These are phyloP conservation scores for Bromus sterilis DNA, from an alignment of 176 grass and related monocot species.

Conservation along the genomic window DNA sequence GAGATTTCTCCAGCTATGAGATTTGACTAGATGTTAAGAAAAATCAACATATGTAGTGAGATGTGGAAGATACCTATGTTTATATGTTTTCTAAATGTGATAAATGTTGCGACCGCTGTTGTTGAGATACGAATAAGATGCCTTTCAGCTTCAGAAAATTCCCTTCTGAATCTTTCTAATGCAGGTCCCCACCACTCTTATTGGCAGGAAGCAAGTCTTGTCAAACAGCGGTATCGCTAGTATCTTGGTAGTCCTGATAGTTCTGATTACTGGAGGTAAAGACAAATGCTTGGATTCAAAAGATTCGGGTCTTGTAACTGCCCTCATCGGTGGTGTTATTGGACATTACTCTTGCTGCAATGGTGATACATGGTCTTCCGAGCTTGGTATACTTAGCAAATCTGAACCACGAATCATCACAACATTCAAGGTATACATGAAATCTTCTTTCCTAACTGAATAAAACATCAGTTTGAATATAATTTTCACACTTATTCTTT, in stretches of 20 bases:
- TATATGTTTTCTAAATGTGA: not conserved
- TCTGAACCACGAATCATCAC: constrained; percentile 75
- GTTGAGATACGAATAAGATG: constrained; percentile 3
- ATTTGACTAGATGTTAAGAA: not conserved
- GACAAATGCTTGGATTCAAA: constrained; percentile 78
- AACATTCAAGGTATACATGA: constrained; percentile 57
- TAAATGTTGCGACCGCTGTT: not conserved
- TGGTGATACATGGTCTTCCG: constrained; percentile 98
- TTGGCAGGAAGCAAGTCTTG: constrained; percentile 95
- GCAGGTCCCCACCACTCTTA: constrained; percentile 39
- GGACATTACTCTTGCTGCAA: constrained; percentile 95
- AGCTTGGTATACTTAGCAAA: constrained; percentile 90
- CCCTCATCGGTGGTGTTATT: constrained; percentile 80
- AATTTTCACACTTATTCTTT: constrained; percentile 5
- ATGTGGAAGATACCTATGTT: not conserved
- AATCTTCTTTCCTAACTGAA: not conserved
- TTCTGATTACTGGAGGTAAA: constrained; percentile 43
- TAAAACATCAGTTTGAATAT: not conserved
- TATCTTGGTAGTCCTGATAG: constrained; percentile 63
- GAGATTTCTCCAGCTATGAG: not conserved
- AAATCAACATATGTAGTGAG: not conserved
- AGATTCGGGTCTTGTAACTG: constrained; percentile 69
- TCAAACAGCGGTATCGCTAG: constrained; percentile 81
- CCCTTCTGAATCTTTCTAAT: constrained; percentile 45
- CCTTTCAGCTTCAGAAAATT: constrained; percentile 31